Evolutionary conservation across 2,329 filamentous ascomycete genomes (phyloP).

Genomic region (Pseudogymnoascus sp.): DNA sequence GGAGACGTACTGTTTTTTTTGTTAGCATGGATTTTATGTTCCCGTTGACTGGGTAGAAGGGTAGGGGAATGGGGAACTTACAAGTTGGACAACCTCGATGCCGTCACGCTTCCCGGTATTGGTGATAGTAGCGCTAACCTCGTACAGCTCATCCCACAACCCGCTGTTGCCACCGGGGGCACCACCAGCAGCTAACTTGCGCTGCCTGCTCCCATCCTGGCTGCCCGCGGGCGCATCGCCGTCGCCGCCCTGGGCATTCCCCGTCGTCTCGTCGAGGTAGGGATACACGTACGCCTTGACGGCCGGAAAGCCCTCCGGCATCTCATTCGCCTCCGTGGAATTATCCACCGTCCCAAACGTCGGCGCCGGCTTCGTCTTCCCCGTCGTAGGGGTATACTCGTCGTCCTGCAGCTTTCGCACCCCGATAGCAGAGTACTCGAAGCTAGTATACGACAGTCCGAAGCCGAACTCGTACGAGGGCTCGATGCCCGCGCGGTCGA

Average conservation of each 20-base stretch:
- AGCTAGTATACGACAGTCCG: constrained; percentile 73
- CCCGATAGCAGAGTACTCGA: constrained; percentile 61
- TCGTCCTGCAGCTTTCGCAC: constrained; percentile 21
- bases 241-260: constrained; percentile 17
- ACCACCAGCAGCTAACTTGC: constrained; percentile 39
- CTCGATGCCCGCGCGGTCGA: constrained; percentile 53
- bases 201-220: constrained; percentile 37
- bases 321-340: constrained; percentile 56
- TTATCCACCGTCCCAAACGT: constrained; percentile 54
- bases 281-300: constrained; percentile 45
- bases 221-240: constrained; percentile 33
- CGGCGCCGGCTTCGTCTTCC: constrained; percentile 55
- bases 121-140: constrained; percentile 42
- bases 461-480: constrained; percentile 77
- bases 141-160: constrained; percentile 47
- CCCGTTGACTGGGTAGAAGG: no score
- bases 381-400: constrained; percentile 42
- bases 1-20: constrained; percentile 53
- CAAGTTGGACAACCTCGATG: constrained; percentile 50
- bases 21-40: no score
- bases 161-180: constrained; percentile 44
- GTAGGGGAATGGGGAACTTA: constrained; percentile 34
- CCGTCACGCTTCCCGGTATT: constrained; percentile 48
- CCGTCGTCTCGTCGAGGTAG: constrained; percentile 39
- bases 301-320: constrained; percentile 45